Evolutionary conservation across 2,329 filamentous ascomycete genomes (phyloP).

Genomic region (Pseudocercospora musae): DNA sequence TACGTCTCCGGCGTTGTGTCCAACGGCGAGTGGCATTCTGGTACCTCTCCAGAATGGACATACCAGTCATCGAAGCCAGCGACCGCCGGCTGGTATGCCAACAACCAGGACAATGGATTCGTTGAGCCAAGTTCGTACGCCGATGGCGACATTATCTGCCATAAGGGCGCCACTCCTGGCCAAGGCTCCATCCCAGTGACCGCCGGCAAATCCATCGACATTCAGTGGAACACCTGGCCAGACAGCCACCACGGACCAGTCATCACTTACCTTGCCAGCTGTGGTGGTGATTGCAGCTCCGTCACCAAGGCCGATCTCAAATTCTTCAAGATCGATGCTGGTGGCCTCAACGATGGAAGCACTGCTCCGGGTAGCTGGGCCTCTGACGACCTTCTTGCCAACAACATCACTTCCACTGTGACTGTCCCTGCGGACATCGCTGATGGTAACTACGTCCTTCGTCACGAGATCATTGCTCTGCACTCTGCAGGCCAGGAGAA

Average conservation of each 20-base stretch:
- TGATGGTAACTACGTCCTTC: constrained; percentile 58
- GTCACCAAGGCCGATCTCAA: constrained; percentile 54
- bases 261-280: constrained; percentile 62
- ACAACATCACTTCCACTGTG: constrained; percentile 48
- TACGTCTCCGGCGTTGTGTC: constrained; percentile 44
- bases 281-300: constrained; percentile 52
- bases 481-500: constrained; percentile 49
- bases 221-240: constrained; percentile 42
- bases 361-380: constrained; percentile 53
- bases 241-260: constrained; percentile 58
- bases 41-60: constrained; percentile 42
- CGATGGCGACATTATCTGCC: constrained; percentile 37
- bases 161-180: constrained; percentile 53
- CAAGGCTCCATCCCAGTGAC: constrained; percentile 52
- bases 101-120: constrained; percentile 40
- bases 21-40: constrained; percentile 46
- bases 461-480: constrained; percentile 60
- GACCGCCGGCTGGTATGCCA: constrained; percentile 42
- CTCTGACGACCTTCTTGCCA: constrained; percentile 51
- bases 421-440: constrained; percentile 53
- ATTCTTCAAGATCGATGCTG: constrained; percentile 63
- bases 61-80: constrained; percentile 56
- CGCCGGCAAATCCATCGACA: constrained; percentile 55
- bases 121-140: constrained; percentile 24
- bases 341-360: constrained; percentile 47